Conservation (phyloP, 768 basidiomycete genomes). For the Lentinula aciculospora region DNA sequence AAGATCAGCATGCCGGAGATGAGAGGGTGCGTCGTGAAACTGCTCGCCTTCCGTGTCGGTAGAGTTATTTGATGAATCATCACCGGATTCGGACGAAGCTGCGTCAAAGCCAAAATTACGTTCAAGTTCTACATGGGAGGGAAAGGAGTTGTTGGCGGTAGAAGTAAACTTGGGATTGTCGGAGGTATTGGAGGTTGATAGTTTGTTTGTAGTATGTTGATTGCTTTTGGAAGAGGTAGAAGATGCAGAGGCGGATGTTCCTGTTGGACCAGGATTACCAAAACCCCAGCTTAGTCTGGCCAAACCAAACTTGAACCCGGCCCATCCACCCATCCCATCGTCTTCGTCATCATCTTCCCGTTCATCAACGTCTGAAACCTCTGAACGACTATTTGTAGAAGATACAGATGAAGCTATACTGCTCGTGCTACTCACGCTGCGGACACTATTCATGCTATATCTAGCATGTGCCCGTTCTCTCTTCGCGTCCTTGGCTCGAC, state of each 20-base stretch:
- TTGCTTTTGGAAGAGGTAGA: neutral
- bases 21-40: neutral
- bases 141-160: conserved; percentile 19
- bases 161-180: neutral
- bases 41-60: conserved; percentile 4
- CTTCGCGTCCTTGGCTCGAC: neutral
- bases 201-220: neutral
- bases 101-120: conserved; percentile 35
- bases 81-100: neutral
- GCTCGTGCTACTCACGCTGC: conserved; percentile 30
- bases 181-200: neutral
- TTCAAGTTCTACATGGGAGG: conserved; percentile 38
- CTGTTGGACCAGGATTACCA: conserved; percentile 21
- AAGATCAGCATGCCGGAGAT: neutral
- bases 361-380: conserved; percentile 13
- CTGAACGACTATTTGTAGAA: conserved; percentile 4
- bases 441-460: conserved; percentile 27
- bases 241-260: conserved; percentile 7
- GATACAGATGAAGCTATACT: neutral
- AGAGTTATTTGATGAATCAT: neutral
- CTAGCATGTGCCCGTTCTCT: neutral
- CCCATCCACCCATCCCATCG: conserved; percentile 25
- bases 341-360: conserved; percentile 17
- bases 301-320: conserved; percentile 36
- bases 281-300: conserved; percentile 35